phyloP scores from a whole-genome alignment of 768 basidiomycete genomes.

The Polyporus arcularius region DNA sequence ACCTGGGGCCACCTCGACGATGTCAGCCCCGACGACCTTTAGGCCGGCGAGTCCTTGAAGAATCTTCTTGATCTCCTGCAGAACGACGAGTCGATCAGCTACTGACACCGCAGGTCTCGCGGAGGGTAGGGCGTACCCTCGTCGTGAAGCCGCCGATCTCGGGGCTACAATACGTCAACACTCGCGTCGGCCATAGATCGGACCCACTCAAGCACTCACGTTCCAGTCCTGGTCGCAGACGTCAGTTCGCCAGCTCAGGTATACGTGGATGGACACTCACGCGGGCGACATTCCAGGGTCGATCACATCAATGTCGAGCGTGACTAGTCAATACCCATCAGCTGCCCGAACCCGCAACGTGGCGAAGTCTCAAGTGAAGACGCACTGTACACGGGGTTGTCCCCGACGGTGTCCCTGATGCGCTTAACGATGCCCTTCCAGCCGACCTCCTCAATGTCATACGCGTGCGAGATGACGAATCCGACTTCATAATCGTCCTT shows the following conservation, averaged over 20 bases:
- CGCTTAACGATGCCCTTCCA: constrained; percentile 34
- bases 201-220: too few relatives aligned
- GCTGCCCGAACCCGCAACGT: not conserved
- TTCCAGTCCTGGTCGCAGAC: too few relatives aligned
- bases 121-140: constrained; percentile 18
- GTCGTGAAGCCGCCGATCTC: constrained; percentile 37
- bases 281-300: constrained; percentile 23
- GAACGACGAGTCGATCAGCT: too few relatives aligned
- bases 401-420: constrained; percentile 34
- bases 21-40: constrained; percentile 39
- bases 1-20: constrained; percentile 31
- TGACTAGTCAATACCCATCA: constrained; percentile 7
- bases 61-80: constrained; percentile 37
- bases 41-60: constrained; percentile 36
- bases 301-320: constrained; percentile 24
- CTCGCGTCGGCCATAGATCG: too few relatives aligned
- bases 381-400: constrained; percentile 35
- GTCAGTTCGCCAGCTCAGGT: too few relatives aligned
- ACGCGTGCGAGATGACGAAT: constrained; percentile 34
- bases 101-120: not conserved
- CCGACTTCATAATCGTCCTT: constrained; percentile 32
- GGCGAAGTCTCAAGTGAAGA: not conserved
- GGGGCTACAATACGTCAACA: constrained; percentile 26
- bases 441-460: constrained; percentile 36
- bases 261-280: too few relatives aligned